Evolutionary conservation across 1,284 basidiomycete species (phyloP).

Genomic region (Apiotrichum domesticum): DNA sequence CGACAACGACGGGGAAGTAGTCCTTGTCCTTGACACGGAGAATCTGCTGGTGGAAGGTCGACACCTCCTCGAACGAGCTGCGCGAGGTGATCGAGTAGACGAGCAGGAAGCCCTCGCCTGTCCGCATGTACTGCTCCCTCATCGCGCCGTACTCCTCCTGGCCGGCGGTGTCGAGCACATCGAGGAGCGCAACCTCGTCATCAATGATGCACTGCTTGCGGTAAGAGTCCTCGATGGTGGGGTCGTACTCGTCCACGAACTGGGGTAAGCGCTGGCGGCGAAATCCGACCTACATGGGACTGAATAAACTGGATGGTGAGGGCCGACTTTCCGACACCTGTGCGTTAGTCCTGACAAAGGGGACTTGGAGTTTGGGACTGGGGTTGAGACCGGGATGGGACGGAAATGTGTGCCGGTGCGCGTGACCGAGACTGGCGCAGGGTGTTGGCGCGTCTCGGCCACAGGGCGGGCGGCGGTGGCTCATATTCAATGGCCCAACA

Average conservation of each 20-base stretch:
- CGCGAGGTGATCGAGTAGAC: conserved; percentile 96
- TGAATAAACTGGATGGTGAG: conserved; percentile 98
- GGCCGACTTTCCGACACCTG: conserved; percentile 88
- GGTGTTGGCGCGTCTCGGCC: no score
- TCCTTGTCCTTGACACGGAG: conserved; percentile 88
- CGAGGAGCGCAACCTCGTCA: conserved; percentile 93
- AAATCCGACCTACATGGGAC: conserved; percentile 42
- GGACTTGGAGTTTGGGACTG: no score
- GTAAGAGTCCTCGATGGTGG: conserved; percentile 67
- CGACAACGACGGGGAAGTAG: conserved; percentile 93
- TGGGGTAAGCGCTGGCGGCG: conserved; percentile 50
- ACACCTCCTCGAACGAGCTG: conserved; percentile 96
- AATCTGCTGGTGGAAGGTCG: conserved; percentile 97
- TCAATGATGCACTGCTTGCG: conserved; percentile 95
- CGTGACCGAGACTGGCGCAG: no score
- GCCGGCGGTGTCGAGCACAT: conserved; percentile 96
- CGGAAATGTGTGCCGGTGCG: no score
- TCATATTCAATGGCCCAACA: no score
- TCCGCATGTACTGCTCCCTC: conserved; percentile 48
- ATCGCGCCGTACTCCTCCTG: conserved; percentile 90
- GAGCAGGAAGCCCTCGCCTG: conserved; percentile 93
- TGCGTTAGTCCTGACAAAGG: neutral
- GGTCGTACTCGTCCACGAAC: conserved; percentile 77
- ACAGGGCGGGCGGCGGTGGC: no score
- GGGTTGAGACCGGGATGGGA: no score